phyloP scores from a whole-genome alignment of 495 filamentous ascomycete species.

The Lophium mytilinum region DNA sequence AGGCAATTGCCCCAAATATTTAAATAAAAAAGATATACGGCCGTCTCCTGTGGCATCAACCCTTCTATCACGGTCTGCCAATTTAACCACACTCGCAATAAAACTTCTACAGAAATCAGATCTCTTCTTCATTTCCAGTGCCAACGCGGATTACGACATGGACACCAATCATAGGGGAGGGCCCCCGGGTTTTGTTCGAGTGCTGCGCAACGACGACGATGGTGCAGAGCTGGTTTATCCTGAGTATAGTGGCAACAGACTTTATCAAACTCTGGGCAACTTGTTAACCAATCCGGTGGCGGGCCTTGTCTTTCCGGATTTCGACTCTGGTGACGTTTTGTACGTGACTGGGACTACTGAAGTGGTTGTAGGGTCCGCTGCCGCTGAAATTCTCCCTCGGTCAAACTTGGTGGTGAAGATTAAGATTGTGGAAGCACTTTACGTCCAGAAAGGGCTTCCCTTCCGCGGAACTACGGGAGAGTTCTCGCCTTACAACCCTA shows the following conservation, averaged over 20 bases:
- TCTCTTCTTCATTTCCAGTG: constrained; percentile 66
- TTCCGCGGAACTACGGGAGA: constrained; percentile 56
- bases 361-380: constrained; percentile 54
- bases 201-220: constrained; percentile 45
- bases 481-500: constrained; percentile 64
- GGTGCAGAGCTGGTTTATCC: constrained; percentile 58
- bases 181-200: constrained; percentile 61
- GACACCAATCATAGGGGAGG: constrained; percentile 81
- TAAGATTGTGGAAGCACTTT: constrained; percentile 48
- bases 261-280: constrained; percentile 78
- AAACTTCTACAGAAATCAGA: constrained; percentile 57
- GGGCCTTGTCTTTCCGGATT: constrained; percentile 62
- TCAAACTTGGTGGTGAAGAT: constrained; percentile 66
- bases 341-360: constrained; percentile 61
- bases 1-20: constrained; percentile 76
- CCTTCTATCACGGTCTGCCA: constrained; percentile 41
- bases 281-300: constrained; percentile 54
- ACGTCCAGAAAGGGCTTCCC: constrained; percentile 53
- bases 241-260: constrained; percentile 71
- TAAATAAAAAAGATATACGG: constrained; percentile 61
- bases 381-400: constrained; percentile 51
- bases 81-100: constrained; percentile 43
- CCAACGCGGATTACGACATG: constrained; percentile 56
- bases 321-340: constrained; percentile 58
- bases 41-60: constrained; percentile 45